Evolutionary conservation across 805 yeast species (phyloP).

Genomic region (Naumovozyma dairenensis): DNA sequence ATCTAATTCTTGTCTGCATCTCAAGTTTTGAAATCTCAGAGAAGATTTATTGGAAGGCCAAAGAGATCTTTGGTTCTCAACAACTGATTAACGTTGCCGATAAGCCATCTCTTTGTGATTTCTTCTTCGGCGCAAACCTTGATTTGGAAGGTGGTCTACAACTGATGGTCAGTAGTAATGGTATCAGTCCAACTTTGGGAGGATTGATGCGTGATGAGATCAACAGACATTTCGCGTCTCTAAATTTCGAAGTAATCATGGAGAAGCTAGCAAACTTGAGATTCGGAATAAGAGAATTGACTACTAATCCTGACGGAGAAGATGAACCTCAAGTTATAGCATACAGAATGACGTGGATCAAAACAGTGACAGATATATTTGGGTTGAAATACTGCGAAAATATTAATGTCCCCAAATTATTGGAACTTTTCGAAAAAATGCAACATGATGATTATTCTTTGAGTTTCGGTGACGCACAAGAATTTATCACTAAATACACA

Average conservation of each 20-base stretch:
- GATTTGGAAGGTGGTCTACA: constrained; percentile 8
- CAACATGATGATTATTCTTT: constrained; percentile 6
- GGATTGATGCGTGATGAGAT: constrained; percentile 25
- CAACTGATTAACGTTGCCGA: constrained; percentile 30
- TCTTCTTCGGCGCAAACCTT: constrained; percentile 29
- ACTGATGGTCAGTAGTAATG: constrained; percentile 25
- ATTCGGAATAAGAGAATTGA: constrained; percentile 11
- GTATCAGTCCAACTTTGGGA: constrained; percentile 27
- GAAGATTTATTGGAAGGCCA: constrained; percentile 16
- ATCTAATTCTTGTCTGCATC: constrained; percentile 24
- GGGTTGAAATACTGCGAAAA: constrained; percentile 21
- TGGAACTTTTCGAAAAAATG: constrained; percentile 17
- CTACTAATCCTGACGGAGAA: constrained; percentile 3
- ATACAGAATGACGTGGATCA: constrained; percentile 28
- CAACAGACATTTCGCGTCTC: constrained; percentile 7
- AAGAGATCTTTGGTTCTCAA: constrained; percentile 17
- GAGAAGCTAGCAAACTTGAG: constrained; percentile 20
- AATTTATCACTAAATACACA: constrained; percentile 6
- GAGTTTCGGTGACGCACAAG: constrained; percentile 9
- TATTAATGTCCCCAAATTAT: constrained; percentile 16
- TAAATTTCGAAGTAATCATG: constrained; percentile 18
- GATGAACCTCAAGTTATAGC: constrained; percentile 9
- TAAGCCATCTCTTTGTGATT: constrained; percentile 27
- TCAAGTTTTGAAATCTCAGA: constrained; percentile 19
- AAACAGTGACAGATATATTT: constrained; percentile 22